Conservation (phyloP, 2,329 filamentous ascomycete species). For the Gnomoniopsis sp. region DNA sequence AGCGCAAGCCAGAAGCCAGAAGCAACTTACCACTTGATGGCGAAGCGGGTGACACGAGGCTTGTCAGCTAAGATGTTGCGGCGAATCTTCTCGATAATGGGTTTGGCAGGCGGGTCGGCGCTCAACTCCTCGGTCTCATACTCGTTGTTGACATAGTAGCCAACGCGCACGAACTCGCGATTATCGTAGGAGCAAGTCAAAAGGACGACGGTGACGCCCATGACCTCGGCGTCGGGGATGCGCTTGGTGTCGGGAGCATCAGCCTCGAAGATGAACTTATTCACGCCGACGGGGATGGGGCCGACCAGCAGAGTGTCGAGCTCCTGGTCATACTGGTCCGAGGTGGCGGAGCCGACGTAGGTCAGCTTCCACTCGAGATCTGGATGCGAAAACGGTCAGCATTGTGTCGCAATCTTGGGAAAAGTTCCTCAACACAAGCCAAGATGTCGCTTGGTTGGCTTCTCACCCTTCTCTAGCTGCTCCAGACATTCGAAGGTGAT, state of each 20-base stretch:
- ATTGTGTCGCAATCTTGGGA: neutral
- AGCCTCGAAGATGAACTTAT: conserved; percentile 98
- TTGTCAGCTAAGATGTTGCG: conserved; percentile 96
- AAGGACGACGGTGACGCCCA: conserved; percentile 95
- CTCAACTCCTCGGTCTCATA: conserved; percentile 90
- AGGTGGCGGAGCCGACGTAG: conserved; percentile 97
- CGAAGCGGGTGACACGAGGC: conserved; percentile 93
- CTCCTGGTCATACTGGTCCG: conserved; percentile 97
- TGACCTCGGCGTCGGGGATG: conserved; percentile 91
- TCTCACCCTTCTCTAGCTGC: conserved; percentile 80
- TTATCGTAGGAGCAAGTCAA: conserved; percentile 95
- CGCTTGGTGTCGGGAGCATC: conserved; percentile 85
- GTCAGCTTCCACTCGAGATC: conserved; percentile 99
- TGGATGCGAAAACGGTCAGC: conserved; percentile 31
- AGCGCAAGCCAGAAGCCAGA: neutral
- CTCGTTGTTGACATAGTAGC: conserved; percentile 99
- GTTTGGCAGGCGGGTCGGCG: conserved; percentile 86
- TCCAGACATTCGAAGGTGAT: conserved; percentile 99
- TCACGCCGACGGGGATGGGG: conserved; percentile 94
- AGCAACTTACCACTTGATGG: conserved; percentile 88
- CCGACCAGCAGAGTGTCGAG: conserved; percentile 95
- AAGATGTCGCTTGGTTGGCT: neutral
- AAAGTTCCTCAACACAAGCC: neutral
- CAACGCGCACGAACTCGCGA: conserved; percentile 94
- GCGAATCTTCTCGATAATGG: conserved; percentile 84